Conservation (phyloP, 2,329 filamentous ascomycete species). For the Diaporthe eres region DNA sequence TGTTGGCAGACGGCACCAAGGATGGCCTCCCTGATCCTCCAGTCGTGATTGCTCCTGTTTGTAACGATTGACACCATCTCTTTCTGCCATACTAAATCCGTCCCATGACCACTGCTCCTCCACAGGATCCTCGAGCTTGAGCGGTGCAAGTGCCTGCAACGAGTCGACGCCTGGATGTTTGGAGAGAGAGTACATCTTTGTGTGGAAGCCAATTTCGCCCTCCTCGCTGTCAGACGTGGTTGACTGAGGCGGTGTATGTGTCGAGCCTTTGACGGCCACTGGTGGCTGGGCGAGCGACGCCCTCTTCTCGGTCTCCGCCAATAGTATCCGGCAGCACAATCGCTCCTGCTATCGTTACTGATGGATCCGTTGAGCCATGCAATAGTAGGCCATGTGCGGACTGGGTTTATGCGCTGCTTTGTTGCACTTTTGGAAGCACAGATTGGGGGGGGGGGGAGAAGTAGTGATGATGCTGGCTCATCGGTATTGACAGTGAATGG, state of each 20-base stretch:
- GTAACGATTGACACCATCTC: constrained; percentile 38
- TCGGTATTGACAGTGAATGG: background rate
- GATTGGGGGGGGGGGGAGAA: background rate
- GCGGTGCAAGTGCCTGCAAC: constrained; percentile 39
- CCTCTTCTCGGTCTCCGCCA: constrained; percentile 5
- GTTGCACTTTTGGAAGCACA: background rate
- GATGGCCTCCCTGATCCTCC: constrained; percentile 41
- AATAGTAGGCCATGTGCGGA: background rate
- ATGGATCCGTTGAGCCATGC: background rate
- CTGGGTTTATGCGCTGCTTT: constrained; percentile 6
- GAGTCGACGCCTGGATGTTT: constrained; percentile 39
- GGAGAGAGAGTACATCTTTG: constrained; percentile 41
- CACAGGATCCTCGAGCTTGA: constrained; percentile 40
- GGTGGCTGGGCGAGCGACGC: background rate
- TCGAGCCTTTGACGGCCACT: background rate
- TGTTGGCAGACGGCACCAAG: constrained; percentile 30
- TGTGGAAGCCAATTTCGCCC: constrained; percentile 40
- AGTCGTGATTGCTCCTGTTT: background rate
- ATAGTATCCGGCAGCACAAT: background rate
- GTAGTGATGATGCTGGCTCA: constrained; percentile 4
- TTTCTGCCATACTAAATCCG: constrained; percentile 41
- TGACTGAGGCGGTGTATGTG: background rate
- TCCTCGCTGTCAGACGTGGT: background rate
- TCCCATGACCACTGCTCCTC: constrained; percentile 37
- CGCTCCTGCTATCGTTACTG: background rate